Evolutionary conservation across 140 eudicot genomes (phyloP).

Genomic region (Erigeron philadelphicus): DNA sequence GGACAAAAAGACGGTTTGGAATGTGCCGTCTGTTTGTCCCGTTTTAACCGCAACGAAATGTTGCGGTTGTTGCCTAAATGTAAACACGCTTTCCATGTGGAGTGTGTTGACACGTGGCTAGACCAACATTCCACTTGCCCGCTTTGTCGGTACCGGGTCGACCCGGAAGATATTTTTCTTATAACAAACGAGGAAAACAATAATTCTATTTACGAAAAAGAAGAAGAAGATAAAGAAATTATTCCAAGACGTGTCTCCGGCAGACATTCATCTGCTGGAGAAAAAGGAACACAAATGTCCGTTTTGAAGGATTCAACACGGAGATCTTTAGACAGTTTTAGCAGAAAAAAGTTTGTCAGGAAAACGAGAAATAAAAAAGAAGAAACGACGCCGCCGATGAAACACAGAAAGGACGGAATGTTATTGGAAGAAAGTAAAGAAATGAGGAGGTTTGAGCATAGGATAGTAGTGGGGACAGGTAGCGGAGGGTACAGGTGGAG

Average conservation of each 20-base stretch:
- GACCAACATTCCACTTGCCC: conserved; percentile 92
- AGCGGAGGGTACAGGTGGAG: conserved; percentile 62
- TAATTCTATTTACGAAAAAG: neutral
- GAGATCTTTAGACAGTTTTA: conserved; percentile 39
- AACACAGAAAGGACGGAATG: conserved; percentile 47
- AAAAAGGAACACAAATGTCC: conserved; percentile 27
- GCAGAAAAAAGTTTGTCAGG: conserved; percentile 12
- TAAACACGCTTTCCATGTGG: conserved; percentile 90
- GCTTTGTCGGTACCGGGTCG: conserved; percentile 81
- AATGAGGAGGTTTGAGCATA: conserved; percentile 42
- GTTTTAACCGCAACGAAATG: conserved; percentile 54
- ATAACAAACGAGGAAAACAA: conserved; percentile 22
- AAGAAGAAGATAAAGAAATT: neutral
- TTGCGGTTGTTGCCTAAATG: conserved; percentile 76
- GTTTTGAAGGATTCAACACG: conserved; percentile 18
- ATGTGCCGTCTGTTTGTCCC: conserved; percentile 76
- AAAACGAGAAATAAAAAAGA: conserved; percentile 23
- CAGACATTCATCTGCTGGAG: conserved; percentile 63
- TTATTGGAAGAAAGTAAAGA: conserved; percentile 30
- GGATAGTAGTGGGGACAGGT: conserved; percentile 46
- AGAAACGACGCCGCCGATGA: conserved; percentile 22
- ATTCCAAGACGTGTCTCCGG: conserved; percentile 46
- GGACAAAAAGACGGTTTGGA: conserved; percentile 78
- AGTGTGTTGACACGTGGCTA: conserved; percentile 92
- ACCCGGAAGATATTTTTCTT: conserved; percentile 67